Base-by-base conservation (phyloP, 2,329 filamentous ascomycete genomes). In the Apiospora phragmitis region DNA sequence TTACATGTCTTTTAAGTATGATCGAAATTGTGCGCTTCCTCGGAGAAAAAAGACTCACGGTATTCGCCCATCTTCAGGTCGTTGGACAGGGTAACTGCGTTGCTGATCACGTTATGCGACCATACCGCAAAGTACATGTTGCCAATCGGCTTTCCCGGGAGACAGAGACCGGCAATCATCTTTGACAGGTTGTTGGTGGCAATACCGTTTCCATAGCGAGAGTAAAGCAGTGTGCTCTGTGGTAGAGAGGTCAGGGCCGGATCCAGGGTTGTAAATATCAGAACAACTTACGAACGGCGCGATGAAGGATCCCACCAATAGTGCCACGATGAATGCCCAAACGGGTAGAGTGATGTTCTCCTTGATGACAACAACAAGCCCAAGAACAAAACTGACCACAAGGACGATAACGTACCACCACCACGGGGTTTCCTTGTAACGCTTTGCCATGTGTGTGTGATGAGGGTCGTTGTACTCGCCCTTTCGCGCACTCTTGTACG, bases 21-120 rank as follows among this genome's bases (percentile, higher is more conserved):
- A 26, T 26, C n/a, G 18, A 26, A 26, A n/a, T n/a, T 12, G 9
- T 26, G 12, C 9, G n/a, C 7, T 47, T 41, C 21, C 24, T 32
- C 0, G 21, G 12, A 1, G 18, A n/a, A 35, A 4, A 0, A 21
- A 26, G 4, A 80, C 84, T 68, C 79, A 86, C 85, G 83, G 68
- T 90, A 90, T 79, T 89, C 86, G 26, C 88, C 88, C 82, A 89
- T 83, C 79, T 90, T 90, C 32, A 90, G 76, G 72, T 89, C 86
- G 65, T 83, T 85, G 47, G 81, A 85, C 8, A 90, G 79, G 69
- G 80, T 85, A 62, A 89, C 84, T 0, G 82, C 79, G 67, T 87
- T 87, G 2, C 70, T 16, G 67, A 90, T 88, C 67, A 89, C 85
- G 47, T 85, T 87, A 77, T 90, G 88, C 1, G 87, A 89, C 87